Conservation (phyloP, 2,329 filamentous ascomycete species). For the Atkinsonella texensis region DNA sequence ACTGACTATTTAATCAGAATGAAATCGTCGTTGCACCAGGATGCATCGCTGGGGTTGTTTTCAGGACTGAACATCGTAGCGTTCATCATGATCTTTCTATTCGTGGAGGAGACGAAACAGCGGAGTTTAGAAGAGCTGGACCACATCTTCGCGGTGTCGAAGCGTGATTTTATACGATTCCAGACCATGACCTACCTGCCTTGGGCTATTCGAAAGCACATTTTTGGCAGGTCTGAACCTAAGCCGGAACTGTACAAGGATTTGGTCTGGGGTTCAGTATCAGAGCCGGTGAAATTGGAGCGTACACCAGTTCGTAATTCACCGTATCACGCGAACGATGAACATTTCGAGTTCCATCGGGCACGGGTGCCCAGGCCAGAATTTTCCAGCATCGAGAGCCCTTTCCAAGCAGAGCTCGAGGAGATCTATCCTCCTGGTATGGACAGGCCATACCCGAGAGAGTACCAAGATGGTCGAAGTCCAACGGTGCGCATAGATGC, state of each 20-base stretch:
- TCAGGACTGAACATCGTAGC: slow-evolving; percentile 33
- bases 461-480: background rate
- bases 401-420: background rate
- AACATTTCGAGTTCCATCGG: background rate
- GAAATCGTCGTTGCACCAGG: slow-evolving; percentile 14
- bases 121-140: slow-evolving; percentile 29
- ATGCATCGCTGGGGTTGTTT: slow-evolving; percentile 32
- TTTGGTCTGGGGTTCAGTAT: slow-evolving; percentile 16
- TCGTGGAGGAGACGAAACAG: slow-evolving; percentile 31
- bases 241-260: slow-evolving; percentile 23
- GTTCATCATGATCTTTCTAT: slow-evolving; percentile 31
- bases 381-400: background rate
- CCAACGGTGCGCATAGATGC: background rate
- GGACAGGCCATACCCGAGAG: background rate
- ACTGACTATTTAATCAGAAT: slow-evolving; percentile 8
- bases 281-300: slow-evolving; percentile 3
- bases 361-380: background rate
- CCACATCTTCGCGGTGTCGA: slow-evolving; percentile 25
- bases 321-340: background rate
- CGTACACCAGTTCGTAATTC: background rate
- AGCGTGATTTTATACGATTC: slow-evolving; percentile 25
- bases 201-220: slow-evolving; percentile 20
- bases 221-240: slow-evolving; percentile 11
- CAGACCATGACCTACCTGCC: slow-evolving; percentile 23
- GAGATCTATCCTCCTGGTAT: slow-evolving; percentile 2